Evolutionary conservation across 2,329 filamentous ascomycete species (phyloP), one percentile per base, ranked within the genome.

Genomic region (Fusarium multiceps): DNA sequence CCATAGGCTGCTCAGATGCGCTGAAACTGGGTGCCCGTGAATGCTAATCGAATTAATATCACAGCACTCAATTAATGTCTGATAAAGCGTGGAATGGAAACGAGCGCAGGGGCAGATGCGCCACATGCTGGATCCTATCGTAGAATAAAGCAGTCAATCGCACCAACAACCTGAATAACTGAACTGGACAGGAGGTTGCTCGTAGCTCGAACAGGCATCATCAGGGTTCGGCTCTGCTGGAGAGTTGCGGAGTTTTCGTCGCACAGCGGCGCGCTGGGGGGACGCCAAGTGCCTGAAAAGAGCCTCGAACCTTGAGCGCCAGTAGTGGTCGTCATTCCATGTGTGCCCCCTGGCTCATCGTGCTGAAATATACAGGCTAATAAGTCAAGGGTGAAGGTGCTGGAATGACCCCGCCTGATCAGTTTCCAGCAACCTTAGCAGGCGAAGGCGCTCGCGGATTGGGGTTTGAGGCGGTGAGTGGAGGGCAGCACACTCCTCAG

Each of bases 331-430:
- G 63, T 71, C 67, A 70, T 63, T 67, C 56, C 55, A 40, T 69
- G 50, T 62, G 59, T 62, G 59, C 55, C 64, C 66, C 69, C 53
- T 49, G 60, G 57, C 53, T 27, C 43, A 59, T 60, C 73, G 73
- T 75, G 71, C 73, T 75, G 72, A 75, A 65, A 75, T 75, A 55
- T 75, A 75, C 73, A 72, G 66, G 63, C 41, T 67, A 63, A 72
- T 73, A 72, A 64, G 63, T 42, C 69, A 63, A 72, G 72, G 66
- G 73, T 55, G 73, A 73, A 75, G 72, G 72, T 71, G 68, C 72
- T 69, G 64, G 73, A 75, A 74, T 75, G 73, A 73, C 73, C 72
- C 73, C 73, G 73, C 73, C 69, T 63, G 49, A 34, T 34, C 56
- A 55, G 41, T 46, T 54, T 47, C 46, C 68, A 71, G 68, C 65